Base-by-base conservation (phyloP, 768 basidiomycete genomes). In the Neoboletus magnificus region DNA sequence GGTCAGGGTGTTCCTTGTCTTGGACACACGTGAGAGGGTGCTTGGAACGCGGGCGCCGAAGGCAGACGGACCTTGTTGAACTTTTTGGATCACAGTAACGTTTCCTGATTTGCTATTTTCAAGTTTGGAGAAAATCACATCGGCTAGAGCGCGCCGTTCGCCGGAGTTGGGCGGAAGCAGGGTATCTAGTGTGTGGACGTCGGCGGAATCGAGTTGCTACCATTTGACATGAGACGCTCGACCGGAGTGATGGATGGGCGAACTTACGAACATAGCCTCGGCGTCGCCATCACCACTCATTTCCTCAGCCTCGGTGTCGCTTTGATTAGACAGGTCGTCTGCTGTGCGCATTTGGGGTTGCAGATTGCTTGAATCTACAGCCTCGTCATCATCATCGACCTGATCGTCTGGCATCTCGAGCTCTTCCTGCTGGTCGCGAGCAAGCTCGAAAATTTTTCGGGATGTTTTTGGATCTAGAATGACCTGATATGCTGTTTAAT, bases 91-190 rank as follows among this genome's bases (percentile, higher is more conserved):
- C 29, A 80, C 74, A 11, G 81, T 78, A 9, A 82, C 70, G 37
- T 80, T 76, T 43, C 76, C 76, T 5, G 78, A 70, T 58, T 86
- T 84, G 48, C 76, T 79, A 54, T 79, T 81, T 55, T 95, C 88
- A 23, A 99, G 78, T 74, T 98, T 98, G 25, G 90, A 82, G 67
- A 99, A 92, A 56, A 98, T 99, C n/a, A 98, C 79, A 69, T 99
- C 97, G 30, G 97, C 97, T 30, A 99, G 76, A 3, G 96, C 98
- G 70, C 83, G 82, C 43, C 91, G 83, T 69, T 91, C 87, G 8
- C 82, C 80, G 16, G 83, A 78, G 71, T 87, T 91, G 15, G 84
- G 74, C 37, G 93, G 93, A 41, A 91, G 80, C 30, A 93, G 76
- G 15, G 84, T 77, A 62, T 98, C 94, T 35, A 99, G 77, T 1